Percentiles rank a stretch among this genome's conserved stretches.
These are phyloP conservation scores for Atkinsonella texensis DNA, from an alignment of 2,329 filamentous ascomycete species.

Conservation along the genomic window DNA sequence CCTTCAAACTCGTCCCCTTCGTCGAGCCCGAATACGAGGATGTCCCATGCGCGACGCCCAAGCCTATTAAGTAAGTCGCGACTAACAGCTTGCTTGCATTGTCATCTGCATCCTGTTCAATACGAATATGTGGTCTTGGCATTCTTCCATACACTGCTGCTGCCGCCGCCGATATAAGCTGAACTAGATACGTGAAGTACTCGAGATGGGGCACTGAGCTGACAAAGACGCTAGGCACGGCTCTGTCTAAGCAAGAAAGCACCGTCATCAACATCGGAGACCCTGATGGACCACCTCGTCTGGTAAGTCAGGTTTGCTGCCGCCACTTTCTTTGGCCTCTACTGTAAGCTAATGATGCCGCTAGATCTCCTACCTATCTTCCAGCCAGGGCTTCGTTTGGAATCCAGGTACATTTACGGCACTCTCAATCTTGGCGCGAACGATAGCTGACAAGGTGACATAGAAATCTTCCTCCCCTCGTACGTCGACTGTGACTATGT, in stretches of 20 bases:
- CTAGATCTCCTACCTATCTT: conserved; percentile 69
- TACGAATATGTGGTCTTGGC: no score
- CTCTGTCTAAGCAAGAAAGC: conserved; percentile 61
- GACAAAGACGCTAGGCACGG: conserved; percentile 41
- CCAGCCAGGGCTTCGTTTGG: conserved; percentile 72
- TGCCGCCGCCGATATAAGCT: not conserved
- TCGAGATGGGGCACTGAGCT: conserved; percentile 12
- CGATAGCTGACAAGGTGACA: conserved; percentile 5
- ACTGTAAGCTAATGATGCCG: not conserved
- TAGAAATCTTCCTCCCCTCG: conserved; percentile 71
- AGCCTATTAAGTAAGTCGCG: conserved; percentile 45
- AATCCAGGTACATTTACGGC: conserved; percentile 49
- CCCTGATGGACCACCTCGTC: conserved; percentile 56
- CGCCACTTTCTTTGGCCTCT: not conserved
- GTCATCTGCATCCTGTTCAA: conserved; percentile 1
- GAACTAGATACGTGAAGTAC: no score
- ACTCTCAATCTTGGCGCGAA: not conserved
- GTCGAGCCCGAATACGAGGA: conserved; percentile 38
- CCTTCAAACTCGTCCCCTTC: conserved; percentile 45
- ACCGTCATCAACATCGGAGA: conserved; percentile 72
- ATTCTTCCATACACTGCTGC: not conserved
- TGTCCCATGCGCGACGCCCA: conserved; percentile 42
- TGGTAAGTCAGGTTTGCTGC: conserved; percentile 38
- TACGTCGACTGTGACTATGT: conserved; percentile 65
- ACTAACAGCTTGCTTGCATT: conserved; percentile 1